A percentile compares a stretch with the other conserved stretches of the same genome.
Conservation (phyloP, 331 rosid species). For the Erythrophleum ivorense region DNA sequence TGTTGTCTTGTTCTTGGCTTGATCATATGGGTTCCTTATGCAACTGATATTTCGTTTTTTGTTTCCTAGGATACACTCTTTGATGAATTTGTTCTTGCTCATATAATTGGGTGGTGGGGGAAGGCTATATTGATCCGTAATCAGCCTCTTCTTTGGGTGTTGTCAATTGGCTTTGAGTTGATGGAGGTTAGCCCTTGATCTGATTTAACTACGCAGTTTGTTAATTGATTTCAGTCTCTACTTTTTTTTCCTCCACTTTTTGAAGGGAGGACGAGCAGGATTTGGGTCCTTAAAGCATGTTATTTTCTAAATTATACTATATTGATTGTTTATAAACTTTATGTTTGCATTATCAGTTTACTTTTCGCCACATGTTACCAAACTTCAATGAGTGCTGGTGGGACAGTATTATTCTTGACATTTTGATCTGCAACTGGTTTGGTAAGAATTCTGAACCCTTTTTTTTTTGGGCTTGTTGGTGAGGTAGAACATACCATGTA, state of each 20-base stretch:
- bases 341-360: constrained; percentile 62
- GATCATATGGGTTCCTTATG: constrained; percentile 21
- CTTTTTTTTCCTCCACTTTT: not conserved
- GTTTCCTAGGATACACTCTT: constrained; percentile 82
- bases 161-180: constrained; percentile 90
- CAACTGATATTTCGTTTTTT: constrained; percentile 24
- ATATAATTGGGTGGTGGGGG: constrained; percentile 99
- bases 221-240: not conserved
- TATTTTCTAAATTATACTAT: not conserved
- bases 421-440: constrained; percentile 97
- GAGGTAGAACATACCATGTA: constrained; percentile 16
- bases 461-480: constrained; percentile 2
- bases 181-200: constrained; percentile 78
- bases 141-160: constrained; percentile 97
- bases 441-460: constrained; percentile 60
- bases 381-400: constrained; percentile 99
- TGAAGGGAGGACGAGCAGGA: not conserved
- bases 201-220: not conserved
- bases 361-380: constrained; percentile 98
- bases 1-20: constrained; percentile 17
- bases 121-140: constrained; percentile 98
- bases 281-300: not conserved
- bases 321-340: constrained; percentile 28
- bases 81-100: constrained; percentile 97
- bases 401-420: constrained; percentile 97